These are phyloP conservation scores for Turritis glabra DNA, from an alignment of 345 rosid species.

Conservation along the genomic window DNA sequence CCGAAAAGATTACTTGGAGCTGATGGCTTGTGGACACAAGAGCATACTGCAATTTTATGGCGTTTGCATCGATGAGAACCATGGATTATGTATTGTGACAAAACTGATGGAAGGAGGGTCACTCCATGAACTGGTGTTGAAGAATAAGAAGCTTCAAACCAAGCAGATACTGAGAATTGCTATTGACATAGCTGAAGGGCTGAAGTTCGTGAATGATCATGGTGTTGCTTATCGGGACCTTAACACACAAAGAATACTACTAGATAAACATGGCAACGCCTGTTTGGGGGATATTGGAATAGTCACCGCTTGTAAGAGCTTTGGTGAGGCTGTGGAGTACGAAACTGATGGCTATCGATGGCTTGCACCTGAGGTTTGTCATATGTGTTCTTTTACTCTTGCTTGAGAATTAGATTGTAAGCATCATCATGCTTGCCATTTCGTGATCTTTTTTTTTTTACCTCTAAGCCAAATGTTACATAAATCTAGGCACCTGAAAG, in stretches of 20 bases:
- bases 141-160: conserved; percentile 75
- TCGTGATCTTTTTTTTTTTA: neutral
- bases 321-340: conserved; percentile 81
- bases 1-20: conserved; percentile 75
- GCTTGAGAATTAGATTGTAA: conserved; percentile 3
- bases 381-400: conserved; percentile 41
- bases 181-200: conserved; percentile 75
- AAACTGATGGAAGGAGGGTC: conserved; percentile 97
- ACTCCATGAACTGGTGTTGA: conserved; percentile 67
- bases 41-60: conserved; percentile 81
- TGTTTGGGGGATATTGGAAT: conserved; percentile 91
- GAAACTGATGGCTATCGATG: conserved; percentile 98
- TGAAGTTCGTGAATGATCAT: conserved; percentile 85
- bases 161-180: conserved; percentile 80
- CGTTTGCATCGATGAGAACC: conserved; percentile 83
- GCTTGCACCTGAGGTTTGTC: conserved; percentile 96
- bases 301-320: conserved; percentile 83
- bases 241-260: conserved; percentile 69
- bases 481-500: conserved; percentile 8
- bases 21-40: conserved; percentile 93
- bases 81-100: conserved; percentile 85
- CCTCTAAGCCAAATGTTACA: conserved; percentile 17
- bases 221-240: conserved; percentile 81
- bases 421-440: neutral
- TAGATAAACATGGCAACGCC: conserved; percentile 83